Evolutionary conservation across 257 asterid species (phyloP), one percentile per base, ranked within the genome.

Genomic region (Cynanchum wilfordii): DNA sequence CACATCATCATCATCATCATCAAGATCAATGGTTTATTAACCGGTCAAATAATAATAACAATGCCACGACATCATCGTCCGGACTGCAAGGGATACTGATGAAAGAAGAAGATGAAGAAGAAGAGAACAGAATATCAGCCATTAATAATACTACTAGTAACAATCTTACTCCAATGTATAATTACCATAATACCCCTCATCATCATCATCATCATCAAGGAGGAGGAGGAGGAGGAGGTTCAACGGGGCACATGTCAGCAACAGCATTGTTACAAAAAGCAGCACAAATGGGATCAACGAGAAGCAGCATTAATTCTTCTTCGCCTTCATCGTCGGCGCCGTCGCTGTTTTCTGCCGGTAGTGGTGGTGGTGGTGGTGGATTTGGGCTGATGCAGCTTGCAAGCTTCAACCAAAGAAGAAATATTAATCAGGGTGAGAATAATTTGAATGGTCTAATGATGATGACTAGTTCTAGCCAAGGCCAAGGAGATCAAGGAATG

Each of bases 271-370:
- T 92, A 8, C 96, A 92, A 75, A 92, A 84, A 50, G 98, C 98
- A 55, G 92, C 98, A 7, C 96, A 87, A 66, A 86, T 92, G 89
- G 98, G 98, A 38, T 92, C 98, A 22, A 90, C 94, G 0, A 84
- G 90, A 54, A 77, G 82, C 79, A 82, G 79, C 47, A 42, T 7
- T 42, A 7, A 8, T 8, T 42, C 47, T 7, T 42, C 47, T 10
- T 42, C 47, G 10, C 47, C 47, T 0, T 42, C 47, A 8, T 33
- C 38, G 38, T 3, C 38, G 38, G 38, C 47, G 1, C 47, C 47
- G 10, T 42, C 47, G 10, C 47, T 42, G 47, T 42, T 42, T 22
- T 76, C 92, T 4, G 30, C 85, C 0, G 49, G 82, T 2, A 83
- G 85, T 45, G 81, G 84, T 9, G 74, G 13, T 36, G 90, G 85